These are phyloP conservation scores for Escallonia rubra DNA, from an alignment of 129 eudicot genomes.

Conservation along the genomic window DNA sequence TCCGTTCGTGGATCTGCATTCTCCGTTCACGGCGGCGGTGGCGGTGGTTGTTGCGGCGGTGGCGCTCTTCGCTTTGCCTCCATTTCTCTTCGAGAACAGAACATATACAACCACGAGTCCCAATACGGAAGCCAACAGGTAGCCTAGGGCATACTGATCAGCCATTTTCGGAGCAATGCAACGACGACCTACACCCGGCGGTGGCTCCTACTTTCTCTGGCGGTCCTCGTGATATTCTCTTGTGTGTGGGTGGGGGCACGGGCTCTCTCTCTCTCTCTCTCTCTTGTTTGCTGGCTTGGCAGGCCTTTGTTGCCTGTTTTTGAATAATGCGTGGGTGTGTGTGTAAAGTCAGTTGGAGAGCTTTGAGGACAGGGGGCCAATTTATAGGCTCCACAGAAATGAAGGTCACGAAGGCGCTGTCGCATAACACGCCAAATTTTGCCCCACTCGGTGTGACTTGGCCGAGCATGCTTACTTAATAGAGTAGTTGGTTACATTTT, in stretches of 20 bases:
- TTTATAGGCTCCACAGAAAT: background rate
- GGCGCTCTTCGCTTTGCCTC: background rate
- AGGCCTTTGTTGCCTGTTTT: no score
- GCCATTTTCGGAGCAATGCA: conserved; percentile 31
- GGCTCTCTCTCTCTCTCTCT: background rate
- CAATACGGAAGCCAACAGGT: conserved; percentile 21
- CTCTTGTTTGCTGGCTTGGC: background rate
- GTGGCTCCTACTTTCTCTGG: background rate
- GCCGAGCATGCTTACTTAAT: no score
- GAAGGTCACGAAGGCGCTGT: no score
- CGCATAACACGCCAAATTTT: no score
- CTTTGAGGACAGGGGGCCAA: background rate
- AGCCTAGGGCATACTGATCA: conserved; percentile 24
- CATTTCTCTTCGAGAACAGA: conserved; percentile 20
- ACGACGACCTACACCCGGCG: background rate
- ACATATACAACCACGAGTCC: conserved; percentile 23
- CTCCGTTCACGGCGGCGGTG: conserved; percentile 32
- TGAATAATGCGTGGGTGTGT: background rate
- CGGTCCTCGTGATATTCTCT: background rate
- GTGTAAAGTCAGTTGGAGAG: no score
- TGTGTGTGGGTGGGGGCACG: background rate
- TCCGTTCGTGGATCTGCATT: conserved; percentile 34
- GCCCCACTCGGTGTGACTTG: no score
- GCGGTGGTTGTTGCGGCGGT: conserved; percentile 4
- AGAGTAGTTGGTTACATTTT: no score